Percentiles rank a stretch among this genome's conserved stretches.
phyloP scores from a whole-genome alignment of 192 early-diverging fungal genomes.

The Gonapodya prolifera region DNA sequence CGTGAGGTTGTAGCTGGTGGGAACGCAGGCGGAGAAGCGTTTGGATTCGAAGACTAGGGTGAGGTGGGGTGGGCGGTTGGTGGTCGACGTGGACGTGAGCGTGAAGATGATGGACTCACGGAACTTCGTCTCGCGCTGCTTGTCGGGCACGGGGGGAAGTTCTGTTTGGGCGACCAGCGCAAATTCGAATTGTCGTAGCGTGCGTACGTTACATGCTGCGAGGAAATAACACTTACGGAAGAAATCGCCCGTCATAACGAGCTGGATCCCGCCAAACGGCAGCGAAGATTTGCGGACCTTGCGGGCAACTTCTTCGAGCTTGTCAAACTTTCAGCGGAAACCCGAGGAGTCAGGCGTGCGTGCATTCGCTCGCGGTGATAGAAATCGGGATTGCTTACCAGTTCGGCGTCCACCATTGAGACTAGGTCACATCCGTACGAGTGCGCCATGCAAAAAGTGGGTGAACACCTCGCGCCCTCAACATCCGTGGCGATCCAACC shows the following conservation, averaged over 20 bases:
- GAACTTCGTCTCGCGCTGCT: neutral
- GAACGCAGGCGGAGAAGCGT: too few relatives aligned
- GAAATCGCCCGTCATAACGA: constrained; percentile 66
- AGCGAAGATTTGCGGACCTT: constrained; percentile 18
- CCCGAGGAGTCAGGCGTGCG: too few relatives aligned
- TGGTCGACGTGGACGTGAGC: neutral
- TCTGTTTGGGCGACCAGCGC: too few relatives aligned
- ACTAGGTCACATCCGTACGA: constrained; percentile 18
- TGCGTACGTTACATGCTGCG: too few relatives aligned
- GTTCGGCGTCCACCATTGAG: constrained; percentile 60
- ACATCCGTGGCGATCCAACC: neutral
- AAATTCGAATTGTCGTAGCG: too few relatives aligned
- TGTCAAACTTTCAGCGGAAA: too few relatives aligned
- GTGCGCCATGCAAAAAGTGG: neutral
- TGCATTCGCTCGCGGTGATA: too few relatives aligned
- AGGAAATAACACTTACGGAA: too few relatives aligned
- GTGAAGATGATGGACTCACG: too few relatives aligned
- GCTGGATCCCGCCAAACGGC: constrained; percentile 70
- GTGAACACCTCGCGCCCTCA: neutral
- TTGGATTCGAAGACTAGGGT: too few relatives aligned
- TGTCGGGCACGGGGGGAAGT: neutral
- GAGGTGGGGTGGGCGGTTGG: too few relatives aligned
- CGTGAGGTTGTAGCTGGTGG: constrained; percentile 56
- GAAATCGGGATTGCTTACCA: too few relatives aligned
- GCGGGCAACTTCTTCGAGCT: constrained; percentile 52